Evolutionary conservation across 1,139 yeast genomes (phyloP).

Genomic region (Yamadazyma jaroonii): DNA sequence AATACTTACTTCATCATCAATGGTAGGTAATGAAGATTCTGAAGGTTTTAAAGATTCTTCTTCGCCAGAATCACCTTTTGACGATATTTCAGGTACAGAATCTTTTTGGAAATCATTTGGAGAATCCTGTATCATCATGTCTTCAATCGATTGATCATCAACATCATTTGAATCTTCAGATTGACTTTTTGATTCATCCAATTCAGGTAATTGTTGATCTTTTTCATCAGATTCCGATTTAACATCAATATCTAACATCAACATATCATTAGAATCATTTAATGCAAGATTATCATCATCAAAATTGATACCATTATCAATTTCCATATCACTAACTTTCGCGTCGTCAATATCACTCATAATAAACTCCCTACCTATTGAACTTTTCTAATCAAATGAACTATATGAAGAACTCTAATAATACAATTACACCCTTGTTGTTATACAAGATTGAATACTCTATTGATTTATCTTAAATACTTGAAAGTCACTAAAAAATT

Average conservation of each 20-base stretch:
- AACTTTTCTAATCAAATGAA: too few relatives aligned
- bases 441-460: too few relatives aligned
- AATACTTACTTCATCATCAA: constrained; percentile 6
- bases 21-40: constrained; percentile 5
- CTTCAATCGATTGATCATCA: neutral
- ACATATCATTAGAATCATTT: neutral
- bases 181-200: too few relatives aligned
- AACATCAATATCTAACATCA: neutral
- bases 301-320: neutral
- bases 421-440: too few relatives aligned
- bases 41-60: too few relatives aligned
- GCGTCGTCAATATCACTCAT: constrained; percentile 1
- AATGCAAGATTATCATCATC: neutral
- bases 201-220: too few relatives aligned
- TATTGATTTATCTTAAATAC: too few relatives aligned
- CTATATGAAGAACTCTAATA: too few relatives aligned
- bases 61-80: constrained; percentile 3
- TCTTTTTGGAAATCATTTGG: too few relatives aligned
- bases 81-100: neutral
- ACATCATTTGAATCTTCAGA: too few relatives aligned
- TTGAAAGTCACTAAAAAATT: too few relatives aligned
- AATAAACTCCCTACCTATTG: too few relatives aligned
- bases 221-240: neutral
- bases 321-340: neutral
- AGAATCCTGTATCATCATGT: neutral